Evolutionary conservation across 257 asterid species (phyloP), one percentile per base, ranked within the genome.

Genomic region (Coffea eugenioides): DNA sequence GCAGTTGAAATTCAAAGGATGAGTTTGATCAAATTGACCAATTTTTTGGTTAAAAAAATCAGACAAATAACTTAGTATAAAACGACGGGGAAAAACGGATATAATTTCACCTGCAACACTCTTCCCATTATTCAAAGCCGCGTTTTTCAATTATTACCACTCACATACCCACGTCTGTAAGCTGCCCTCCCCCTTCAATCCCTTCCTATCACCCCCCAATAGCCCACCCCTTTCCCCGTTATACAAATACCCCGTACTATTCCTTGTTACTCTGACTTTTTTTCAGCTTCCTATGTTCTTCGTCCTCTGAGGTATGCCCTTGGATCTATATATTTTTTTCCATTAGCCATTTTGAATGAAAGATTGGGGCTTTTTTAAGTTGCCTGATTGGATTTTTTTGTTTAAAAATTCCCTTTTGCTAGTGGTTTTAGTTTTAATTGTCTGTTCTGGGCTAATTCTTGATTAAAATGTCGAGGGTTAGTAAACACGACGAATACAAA

Each of bases 111-210:
- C 91, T 83, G 86, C 85, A 84, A 77, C 88, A 81, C 91, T 82
- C 88, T 80, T 83, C 85, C 80, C 91, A 69, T 78, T 82, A 73
- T 85, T 84, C 89, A 77, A 85, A 82, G 82, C 81, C 90, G 87
- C 86, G 82, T 85, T 76, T 74, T 80, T 61, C 49, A 45, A 20
- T 61, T 43, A 43, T 76, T 84, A 72, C 75, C 36, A 57, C 84
- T 83, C 64, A 89, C 87, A 83, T 83, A 88, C 74, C 45, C 69
- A 46, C 25, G 6, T 36, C 9, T 13, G 13, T 16, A 68, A 15
- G 13, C 23, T 13, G 9, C 73, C 43, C 73, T 0, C 72, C 56
- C 71, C 49, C 66, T 75, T 64, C 82, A 74, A 79, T 77, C 74
- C 74, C 82, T 74, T 39, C 61, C 13, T 69, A n/a, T 31, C 34